phyloP scores from a whole-genome alignment of 768 basidiomycete species.

The Lactarius psammicola region DNA sequence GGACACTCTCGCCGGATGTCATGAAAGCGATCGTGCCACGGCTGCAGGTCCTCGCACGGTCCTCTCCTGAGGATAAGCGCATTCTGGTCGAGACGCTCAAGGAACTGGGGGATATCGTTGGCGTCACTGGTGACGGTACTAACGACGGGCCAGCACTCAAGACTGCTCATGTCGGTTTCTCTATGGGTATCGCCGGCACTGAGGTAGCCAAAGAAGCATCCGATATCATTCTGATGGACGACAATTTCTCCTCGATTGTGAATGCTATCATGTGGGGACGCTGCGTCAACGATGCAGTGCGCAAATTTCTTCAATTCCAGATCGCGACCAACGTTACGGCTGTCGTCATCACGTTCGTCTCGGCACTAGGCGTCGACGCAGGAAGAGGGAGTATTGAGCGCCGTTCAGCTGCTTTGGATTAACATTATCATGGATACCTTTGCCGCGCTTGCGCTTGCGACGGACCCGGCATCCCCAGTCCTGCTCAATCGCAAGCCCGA shows the following conservation, averaged over 20 bases:
- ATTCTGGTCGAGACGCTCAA: conserved; percentile 87
- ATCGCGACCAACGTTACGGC: conserved; percentile 94
- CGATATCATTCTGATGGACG: conserved; percentile 98
- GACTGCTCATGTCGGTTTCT: conserved; percentile 95
- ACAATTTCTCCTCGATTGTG: conserved; percentile 94
- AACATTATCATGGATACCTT: conserved; percentile 99
- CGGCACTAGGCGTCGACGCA: conserved; percentile 75
- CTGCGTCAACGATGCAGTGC: conserved; percentile 96
- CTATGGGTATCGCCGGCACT: conserved; percentile 94
- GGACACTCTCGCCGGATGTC: conserved; percentile 66
- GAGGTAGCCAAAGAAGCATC: conserved; percentile 99
- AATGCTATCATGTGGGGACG: conserved; percentile 99
- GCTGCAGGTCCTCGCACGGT: conserved; percentile 94
- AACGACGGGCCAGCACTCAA: conserved; percentile 97
- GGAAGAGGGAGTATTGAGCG: conserved; percentile 85
- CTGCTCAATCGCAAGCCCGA: conserved; percentile 91
- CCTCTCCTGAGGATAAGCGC: conserved; percentile 97
- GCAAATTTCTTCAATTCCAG: conserved; percentile 97
- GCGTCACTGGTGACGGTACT: conserved; percentile 97
- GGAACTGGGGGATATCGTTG: conserved; percentile 83
- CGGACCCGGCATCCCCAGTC: conserved; percentile 83
- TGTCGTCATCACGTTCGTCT: conserved; percentile 88
- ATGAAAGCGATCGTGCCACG: conserved; percentile 84
- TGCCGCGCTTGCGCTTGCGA: conserved; percentile 95
- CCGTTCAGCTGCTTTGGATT: conserved; percentile 97